Evolutionary conservation across 352 stramenopile genomes (phyloP).

Genomic region (Sclerospora graminicola): DNA sequence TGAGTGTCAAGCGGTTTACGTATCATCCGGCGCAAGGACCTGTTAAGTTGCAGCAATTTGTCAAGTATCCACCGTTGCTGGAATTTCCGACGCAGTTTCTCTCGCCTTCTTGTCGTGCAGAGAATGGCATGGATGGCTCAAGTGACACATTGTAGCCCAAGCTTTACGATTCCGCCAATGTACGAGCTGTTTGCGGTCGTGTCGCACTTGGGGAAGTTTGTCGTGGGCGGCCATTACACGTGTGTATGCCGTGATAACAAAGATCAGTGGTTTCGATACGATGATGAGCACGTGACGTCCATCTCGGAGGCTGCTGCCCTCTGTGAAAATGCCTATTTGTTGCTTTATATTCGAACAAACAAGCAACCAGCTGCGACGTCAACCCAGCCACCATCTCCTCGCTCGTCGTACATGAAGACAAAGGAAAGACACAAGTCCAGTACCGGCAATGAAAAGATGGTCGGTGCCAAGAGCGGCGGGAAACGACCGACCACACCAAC

Average conservation of each 20-base stretch:
- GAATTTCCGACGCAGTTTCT: constrained; percentile 62
- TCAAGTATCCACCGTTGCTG: constrained; percentile 66
- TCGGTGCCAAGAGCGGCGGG: constrained; percentile 11
- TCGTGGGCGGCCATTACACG: constrained; percentile 78
- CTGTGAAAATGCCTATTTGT: constrained; percentile 64
- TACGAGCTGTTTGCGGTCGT: constrained; percentile 83
- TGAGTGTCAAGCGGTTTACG: constrained; percentile 82
- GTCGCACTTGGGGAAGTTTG: constrained; percentile 69
- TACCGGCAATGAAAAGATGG: constrained; percentile 13
- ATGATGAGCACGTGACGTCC: constrained; percentile 74
- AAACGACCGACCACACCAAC: constrained; percentile 9
- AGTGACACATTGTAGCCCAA: constrained; percentile 7
- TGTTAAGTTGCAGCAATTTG: constrained; percentile 77
- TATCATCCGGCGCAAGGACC: constrained; percentile 70
- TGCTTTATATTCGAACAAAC: constrained; percentile 73
- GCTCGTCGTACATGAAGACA: constrained; percentile 14
- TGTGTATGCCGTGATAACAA: constrained; percentile 80
- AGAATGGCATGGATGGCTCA: constrained; percentile 26
- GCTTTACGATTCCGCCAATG: constrained; percentile 33
- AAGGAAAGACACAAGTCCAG: constrained; percentile 12
- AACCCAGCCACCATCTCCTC: constrained; percentile 2
- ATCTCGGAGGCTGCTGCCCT: constrained; percentile 63
- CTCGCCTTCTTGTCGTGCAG: constrained; percentile 46
- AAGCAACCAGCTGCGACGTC: constrained; percentile 12
- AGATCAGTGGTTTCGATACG: constrained; percentile 79